These are phyloP conservation scores for Coriolopsis trogii DNA, from an alignment of 1,284 basidiomycete species.

Conservation along the genomic window DNA sequence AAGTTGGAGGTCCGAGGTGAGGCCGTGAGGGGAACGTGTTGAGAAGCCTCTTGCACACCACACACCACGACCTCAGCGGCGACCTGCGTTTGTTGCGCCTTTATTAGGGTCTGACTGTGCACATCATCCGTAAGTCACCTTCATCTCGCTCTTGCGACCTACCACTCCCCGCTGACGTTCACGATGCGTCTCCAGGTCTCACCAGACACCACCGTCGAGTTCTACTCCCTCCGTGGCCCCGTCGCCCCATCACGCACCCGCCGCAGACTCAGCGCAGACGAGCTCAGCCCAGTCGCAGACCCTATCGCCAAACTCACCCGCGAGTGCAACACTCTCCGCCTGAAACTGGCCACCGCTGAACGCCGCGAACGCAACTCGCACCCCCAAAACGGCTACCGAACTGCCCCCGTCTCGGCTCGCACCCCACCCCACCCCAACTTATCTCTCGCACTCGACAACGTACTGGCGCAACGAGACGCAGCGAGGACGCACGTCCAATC, in stretches of 20 bases:
- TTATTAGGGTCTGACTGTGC: conserved; percentile 18
- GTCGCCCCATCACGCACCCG: conserved; percentile 23
- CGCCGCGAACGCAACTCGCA: conserved; percentile 33
- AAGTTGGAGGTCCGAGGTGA: conserved; percentile 21
- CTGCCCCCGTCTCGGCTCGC: conserved; percentile 32
- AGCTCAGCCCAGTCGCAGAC: conserved; percentile 37
- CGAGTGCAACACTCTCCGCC: conserved; percentile 49
- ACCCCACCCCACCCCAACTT: conserved; percentile 28
- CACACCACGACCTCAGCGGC: conserved; percentile 21
- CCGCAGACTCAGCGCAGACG: conserved; percentile 19
- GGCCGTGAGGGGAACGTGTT: conserved; percentile 21
- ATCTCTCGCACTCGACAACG: conserved; percentile 30
- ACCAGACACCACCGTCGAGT: conserved; percentile 61
- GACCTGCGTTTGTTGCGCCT: conserved; percentile 12
- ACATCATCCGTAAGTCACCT: conserved; percentile 33
- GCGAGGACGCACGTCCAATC: conserved; percentile 57
- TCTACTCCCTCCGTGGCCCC: conserved; percentile 49
- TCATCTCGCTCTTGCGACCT: no score
- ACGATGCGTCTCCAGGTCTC: conserved; percentile 60
- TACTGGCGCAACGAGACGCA: conserved; percentile 62
- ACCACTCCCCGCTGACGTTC: conserved; percentile 8
- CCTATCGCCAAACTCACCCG: conserved; percentile 41
- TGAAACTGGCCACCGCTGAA: conserved; percentile 47
- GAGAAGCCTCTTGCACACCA: conserved; percentile 20
- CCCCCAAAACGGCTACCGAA: conserved; percentile 27